Evolutionary conservation across 1,139 yeast species (phyloP), one percentile per base, ranked within the genome.

Genomic region (Geotrichum histeridarum): DNA sequence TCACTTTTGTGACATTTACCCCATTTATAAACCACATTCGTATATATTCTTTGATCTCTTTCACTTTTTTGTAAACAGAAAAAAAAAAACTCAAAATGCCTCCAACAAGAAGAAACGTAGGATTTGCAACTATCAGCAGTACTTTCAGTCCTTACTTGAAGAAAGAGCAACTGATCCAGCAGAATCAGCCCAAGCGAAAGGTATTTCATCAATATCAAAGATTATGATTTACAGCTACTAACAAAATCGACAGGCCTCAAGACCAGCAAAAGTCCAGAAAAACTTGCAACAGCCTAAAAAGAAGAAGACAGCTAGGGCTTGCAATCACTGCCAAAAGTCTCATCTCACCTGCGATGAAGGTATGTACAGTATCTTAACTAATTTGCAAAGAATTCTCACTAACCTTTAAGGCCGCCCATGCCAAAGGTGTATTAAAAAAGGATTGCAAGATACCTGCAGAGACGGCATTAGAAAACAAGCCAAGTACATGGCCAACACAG

Each of bases 321-420:
- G 98, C 64, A 81, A 81, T 51, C 93, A 88, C 70, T 91, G 98
- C 66, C 90, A 90, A 58, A 82, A 80, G 64, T 87, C 95, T 1
- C 98, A 91, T 69, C 82, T 89, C 76, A 86, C 96, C 0, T 91
- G 98, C 68, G 96, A 89, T 63, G 78, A 82, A n/a, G n/a, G n/a
- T n/a, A n/a, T n/a, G n/a, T n/a, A n/a, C n/a, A n/a, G n/a, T n/a
- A n/a, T n/a, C n/a, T n/a, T n/a, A n/a, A n/a, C n/a, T n/a, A n/a
- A n/a, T n/a, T n/a, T n/a, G n/a, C n/a, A n/a, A n/a, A n/a, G n/a
- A n/a, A n/a, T n/a, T n/a, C n/a, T n/a, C n/a, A n/a, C n/a, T n/a
- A n/a, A n/a, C n/a, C n/a, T n/a, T n/a, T n/a, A n/a, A n/a, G 71
- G 71, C 27, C 65, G 98, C 48, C 98, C 98, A 0, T 91, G 98